Conservation (phyloP, 2,329 filamentous ascomycete genomes). For the Aureobasidium melanogenum region DNA sequence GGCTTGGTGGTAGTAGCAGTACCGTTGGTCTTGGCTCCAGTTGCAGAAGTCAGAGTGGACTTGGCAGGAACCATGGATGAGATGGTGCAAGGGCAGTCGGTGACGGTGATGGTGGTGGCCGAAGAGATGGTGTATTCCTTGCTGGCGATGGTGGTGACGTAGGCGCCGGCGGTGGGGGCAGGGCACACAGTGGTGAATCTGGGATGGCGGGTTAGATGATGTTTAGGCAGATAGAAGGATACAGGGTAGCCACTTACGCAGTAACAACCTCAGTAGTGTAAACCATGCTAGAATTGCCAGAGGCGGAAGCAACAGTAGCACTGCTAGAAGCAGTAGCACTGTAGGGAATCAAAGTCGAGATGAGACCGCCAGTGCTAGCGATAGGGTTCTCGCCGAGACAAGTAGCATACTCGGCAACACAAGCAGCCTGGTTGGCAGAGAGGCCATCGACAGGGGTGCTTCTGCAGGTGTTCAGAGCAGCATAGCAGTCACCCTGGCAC, state of each 20-base stretch:
- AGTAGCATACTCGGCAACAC: neutral
- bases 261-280: conserved; percentile 32
- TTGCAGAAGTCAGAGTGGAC: neutral
- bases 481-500: conserved; percentile 8
- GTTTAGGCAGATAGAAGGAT: no score
- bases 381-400: conserved; percentile 10
- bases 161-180: conserved; percentile 47
- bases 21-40: neutral
- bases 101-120: conserved; percentile 21
- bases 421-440: conserved; percentile 12
- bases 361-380: neutral
- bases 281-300: neutral
- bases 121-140: conserved; percentile 60
- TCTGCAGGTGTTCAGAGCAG: neutral
- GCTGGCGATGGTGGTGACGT: conserved; percentile 43
- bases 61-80: conserved; percentile 13
- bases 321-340: neutral
- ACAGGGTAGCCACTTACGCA: conserved; percentile 38
- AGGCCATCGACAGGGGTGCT: neutral
- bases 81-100: conserved; percentile 13
- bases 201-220: conserved; percentile 34
- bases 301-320: neutral
- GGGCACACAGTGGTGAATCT: conserved; percentile 65
- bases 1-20: conserved; percentile 3
- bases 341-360: neutral